These are phyloP conservation scores for Tetrapisispora pingtungensis DNA, from an alignment of 805 yeast genomes.

Conservation along the genomic window DNA sequence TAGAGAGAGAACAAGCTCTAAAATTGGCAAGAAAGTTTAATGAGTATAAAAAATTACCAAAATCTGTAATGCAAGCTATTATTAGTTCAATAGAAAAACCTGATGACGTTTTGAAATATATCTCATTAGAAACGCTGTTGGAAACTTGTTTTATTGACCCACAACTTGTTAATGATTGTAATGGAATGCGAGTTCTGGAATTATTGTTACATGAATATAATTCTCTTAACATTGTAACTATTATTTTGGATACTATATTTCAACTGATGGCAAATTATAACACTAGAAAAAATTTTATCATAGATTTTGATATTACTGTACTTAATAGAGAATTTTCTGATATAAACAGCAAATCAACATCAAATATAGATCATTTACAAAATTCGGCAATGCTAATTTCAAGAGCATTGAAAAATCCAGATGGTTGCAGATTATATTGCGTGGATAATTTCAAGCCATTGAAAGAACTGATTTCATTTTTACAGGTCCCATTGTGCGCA, in stretches of 20 bases:
- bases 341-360: constrained; percentile 38
- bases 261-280: constrained; percentile 21
- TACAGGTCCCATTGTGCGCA: constrained; percentile 50
- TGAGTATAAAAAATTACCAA: constrained; percentile 48
- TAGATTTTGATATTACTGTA: constrained; percentile 52
- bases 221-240: constrained; percentile 18
- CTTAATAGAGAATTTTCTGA: constrained; percentile 67
- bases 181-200: constrained; percentile 36
- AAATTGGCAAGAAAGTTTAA: constrained; percentile 57
- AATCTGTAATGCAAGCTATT: constrained; percentile 58
- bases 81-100: constrained; percentile 52
- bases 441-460: constrained; percentile 47
- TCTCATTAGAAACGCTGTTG: constrained; percentile 48
- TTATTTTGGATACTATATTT: constrained; percentile 22
- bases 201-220: constrained; percentile 19
- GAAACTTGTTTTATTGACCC: constrained; percentile 43
- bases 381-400: constrained; percentile 51
- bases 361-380: constrained; percentile 46
- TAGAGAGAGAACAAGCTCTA: constrained; percentile 71
- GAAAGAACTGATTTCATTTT: constrained; percentile 47
- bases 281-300: constrained; percentile 31
- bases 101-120: constrained; percentile 40
- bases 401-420: constrained; percentile 56
- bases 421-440: constrained; percentile 63
- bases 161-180: constrained; percentile 34